Evolutionary conservation across 768 basidiomycete genomes (phyloP), one percentile per base, ranked within the genome.

Genomic region (Hericium alpestre): DNA sequence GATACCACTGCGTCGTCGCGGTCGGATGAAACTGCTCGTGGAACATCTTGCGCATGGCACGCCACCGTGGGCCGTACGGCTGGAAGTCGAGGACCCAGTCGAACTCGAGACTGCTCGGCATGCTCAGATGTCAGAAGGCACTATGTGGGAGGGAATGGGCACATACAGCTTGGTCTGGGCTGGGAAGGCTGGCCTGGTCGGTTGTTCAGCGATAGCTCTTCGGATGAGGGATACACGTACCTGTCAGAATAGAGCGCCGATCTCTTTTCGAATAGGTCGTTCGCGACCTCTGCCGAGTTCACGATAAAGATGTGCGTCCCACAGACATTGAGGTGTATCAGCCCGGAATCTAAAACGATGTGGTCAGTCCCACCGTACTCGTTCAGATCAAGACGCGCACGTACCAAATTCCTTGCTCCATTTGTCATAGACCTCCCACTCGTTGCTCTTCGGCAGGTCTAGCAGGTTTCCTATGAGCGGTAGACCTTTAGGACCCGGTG

Each of bases 271-370:
- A 58, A 46, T 9, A 58, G 38, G 12, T 58, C 56, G 37, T 58
- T 53, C 16, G 52, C 56, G 4, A 43, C 55, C 27, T 49, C 49
- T 12, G 27, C 60, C 55, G 73, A 74, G 65, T 76, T 80, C 27
- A 83, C 65, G 18, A 22, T 12, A 54, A 7, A 16, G 43, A 46
- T 16, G 5, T 16, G 16, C 22, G 8, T 46, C 43, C 43, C 43
- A 22, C 16, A 22, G 9, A 22, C 43, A 16, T 16, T 46, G n/a
- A 46, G n/a, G 43, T 16, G 22, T 4, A 46, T 22, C n/a, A 46
- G 6, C 32, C 32, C 32, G 32, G 32, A 32, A 10, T 32, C 32
- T 32, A 32, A 5, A 32, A 32, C 32, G 32, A 32, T 32, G 6
- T 10, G 7, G 22, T 46, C 43, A 46, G 11, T 22, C n/a, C 7